Evolutionary conservation across 2,329 filamentous ascomycete species (phyloP).

Genomic region (Alternaria sp.): DNA sequence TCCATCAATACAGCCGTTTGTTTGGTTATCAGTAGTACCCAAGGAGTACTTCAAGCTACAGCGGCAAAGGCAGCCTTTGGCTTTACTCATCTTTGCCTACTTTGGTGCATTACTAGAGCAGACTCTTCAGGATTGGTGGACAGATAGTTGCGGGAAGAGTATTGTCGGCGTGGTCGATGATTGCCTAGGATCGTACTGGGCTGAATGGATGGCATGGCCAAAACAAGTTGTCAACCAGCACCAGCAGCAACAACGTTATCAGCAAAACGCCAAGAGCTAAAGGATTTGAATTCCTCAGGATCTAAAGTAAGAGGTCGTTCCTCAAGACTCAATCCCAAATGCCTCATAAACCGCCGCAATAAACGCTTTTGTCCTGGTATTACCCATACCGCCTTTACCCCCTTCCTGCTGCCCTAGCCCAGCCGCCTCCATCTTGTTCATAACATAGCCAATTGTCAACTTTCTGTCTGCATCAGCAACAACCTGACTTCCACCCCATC

Average conservation of each 20-base stretch:
- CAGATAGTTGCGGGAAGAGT: conserved; percentile 30
- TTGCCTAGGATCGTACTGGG: conserved; percentile 27
- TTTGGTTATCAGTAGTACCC: conserved; percentile 23
- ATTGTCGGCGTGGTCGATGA: conserved; percentile 26
- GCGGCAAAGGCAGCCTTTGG: conserved; percentile 26
- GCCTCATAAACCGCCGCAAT: conserved; percentile 22
- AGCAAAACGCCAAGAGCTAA: not conserved
- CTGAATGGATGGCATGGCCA: conserved; percentile 22
- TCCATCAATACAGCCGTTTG: conserved; percentile 14
- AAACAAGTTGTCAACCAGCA: conserved; percentile 4
- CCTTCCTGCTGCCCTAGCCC: not conserved
- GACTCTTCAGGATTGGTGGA: conserved; percentile 29
- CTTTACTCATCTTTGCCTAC: conserved; percentile 30
- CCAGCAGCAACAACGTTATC: not conserved
- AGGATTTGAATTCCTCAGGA: not conserved
- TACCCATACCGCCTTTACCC: conserved; percentile 13
- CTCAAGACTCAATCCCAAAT: conserved; percentile 6
- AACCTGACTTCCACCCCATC: conserved; percentile 28
- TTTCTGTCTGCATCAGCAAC: conserved; percentile 24
- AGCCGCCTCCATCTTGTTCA: conserved; percentile 30
- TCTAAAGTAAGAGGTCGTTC: not conserved
- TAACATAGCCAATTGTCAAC: conserved; percentile 26
- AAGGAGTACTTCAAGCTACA: conserved; percentile 24
- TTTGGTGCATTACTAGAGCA: conserved; percentile 24
- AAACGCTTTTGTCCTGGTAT: conserved; percentile 12